Percentiles rank a stretch among this genome's conserved stretches.
phyloP scores from a whole-genome alignment of 176 grass and related monocot species.

The Aegilops speltoides region DNA sequence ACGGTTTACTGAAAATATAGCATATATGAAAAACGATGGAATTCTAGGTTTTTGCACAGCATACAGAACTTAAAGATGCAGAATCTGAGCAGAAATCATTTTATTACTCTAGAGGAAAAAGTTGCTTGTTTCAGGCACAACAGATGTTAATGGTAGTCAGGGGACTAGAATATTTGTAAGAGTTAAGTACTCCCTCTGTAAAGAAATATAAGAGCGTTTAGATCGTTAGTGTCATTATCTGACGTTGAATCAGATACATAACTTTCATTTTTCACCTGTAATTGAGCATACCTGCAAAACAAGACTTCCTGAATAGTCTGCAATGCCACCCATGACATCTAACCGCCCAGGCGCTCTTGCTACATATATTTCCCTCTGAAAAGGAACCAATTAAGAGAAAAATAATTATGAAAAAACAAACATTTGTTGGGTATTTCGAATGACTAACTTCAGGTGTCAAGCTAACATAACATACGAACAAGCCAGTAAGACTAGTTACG shows the following conservation, averaged over 20 bases:
- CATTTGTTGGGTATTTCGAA: background rate
- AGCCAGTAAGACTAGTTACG: background rate
- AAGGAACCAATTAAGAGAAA: background rate
- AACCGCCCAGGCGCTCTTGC: constrained; percentile 88
- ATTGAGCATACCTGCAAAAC: constrained; percentile 72
- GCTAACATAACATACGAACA: background rate
- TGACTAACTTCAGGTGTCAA: constrained; percentile 6
- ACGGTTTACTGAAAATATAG: background rate
- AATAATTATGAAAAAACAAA: background rate
- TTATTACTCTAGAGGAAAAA: background rate
- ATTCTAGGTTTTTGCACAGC: background rate
- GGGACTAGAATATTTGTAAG: background rate
- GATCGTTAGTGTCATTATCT: background rate
- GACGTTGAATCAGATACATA: background rate
- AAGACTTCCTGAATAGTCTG: constrained; percentile 96
- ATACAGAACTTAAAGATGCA: background rate
- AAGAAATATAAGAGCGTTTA: too few species aligned
- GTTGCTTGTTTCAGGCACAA: constrained; percentile 6
- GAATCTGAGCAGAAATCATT: background rate
- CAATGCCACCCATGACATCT: constrained; percentile 96
- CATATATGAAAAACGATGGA: background rate
- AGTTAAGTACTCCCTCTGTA: background rate
- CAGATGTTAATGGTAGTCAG: background rate
- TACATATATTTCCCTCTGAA: constrained; percentile 86
- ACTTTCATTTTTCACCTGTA: constrained; percentile 22